These are phyloP conservation scores for Umbelopsis sp. DNA, from an alignment of 192 early-diverging fungal species.

Conservation along the genomic window DNA sequence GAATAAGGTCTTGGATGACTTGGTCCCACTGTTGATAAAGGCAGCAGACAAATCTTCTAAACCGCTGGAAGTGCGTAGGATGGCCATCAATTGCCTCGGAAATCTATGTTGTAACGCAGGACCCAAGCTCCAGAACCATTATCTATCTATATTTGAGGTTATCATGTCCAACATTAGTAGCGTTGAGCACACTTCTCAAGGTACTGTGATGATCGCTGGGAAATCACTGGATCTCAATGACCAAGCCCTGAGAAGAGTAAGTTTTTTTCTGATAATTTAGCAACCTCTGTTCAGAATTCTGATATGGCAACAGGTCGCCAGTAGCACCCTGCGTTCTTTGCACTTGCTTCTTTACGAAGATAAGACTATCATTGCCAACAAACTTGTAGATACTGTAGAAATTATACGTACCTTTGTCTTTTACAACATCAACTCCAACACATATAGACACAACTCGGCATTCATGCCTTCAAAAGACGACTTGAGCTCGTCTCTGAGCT, in stretches of 20 bases:
- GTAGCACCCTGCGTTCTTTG: conserved; percentile 56
- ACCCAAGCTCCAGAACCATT: conserved; percentile 46
- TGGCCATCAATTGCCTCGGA: conserved; percentile 72
- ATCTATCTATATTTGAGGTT: conserved; percentile 52
- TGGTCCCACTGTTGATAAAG: conserved; percentile 25
- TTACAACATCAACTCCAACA: conserved; percentile 36
- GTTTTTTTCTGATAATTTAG: background rate
- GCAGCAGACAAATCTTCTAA: conserved; percentile 24
- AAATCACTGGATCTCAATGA: conserved; percentile 30
- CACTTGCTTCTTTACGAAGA: conserved; percentile 58
- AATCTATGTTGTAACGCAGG: conserved; percentile 66
- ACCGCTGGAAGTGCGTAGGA: conserved; percentile 50
- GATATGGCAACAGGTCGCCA: conserved; percentile 42
- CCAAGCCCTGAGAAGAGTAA: conserved; percentile 36
- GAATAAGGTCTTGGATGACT: background rate
- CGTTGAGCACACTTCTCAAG: conserved; percentile 19
- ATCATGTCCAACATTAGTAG: conserved; percentile 50
- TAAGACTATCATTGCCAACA: conserved; percentile 42
- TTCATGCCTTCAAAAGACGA: background rate
- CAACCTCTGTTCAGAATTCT: no score
- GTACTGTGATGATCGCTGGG: conserved; percentile 24
- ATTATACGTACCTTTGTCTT: conserved; percentile 55
- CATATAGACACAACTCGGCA: background rate
- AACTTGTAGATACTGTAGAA: conserved; percentile 48
- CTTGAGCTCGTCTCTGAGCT: background rate